Evolutionary conservation across 2,329 filamentous ascomycete species (phyloP), one percentile per base, ranked within the genome.

Genomic region (Nothopassalora personata): DNA sequence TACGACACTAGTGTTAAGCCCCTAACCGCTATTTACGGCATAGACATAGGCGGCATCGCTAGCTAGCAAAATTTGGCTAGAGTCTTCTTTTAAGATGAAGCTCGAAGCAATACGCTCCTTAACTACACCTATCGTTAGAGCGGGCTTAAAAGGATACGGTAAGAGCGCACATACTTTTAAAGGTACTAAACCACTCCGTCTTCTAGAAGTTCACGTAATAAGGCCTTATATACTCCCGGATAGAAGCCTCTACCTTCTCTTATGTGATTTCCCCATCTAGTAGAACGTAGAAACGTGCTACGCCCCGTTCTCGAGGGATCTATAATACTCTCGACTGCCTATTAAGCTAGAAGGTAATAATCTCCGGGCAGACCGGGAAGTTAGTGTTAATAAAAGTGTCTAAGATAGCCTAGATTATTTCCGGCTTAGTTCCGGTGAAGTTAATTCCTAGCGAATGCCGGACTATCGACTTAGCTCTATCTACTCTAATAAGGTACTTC

Each of bases 1-100:
- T 8, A 65, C 68, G 2, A 76, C 62, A 0, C 71, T 74, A 5
- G 63, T 74, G 56, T 76, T 76, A 66, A 75, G 70, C 4, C 75
- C 75, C 50, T 75, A 73, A 0, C 73, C 75, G 4, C 74, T 74
- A 3, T 66, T 66, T 1, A 73, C 72, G n/a, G 69, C 66, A 18
- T 69, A 71, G 27, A 68, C 64, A 58, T 76, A 74, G 6, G 74
- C 73, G 43, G 70, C 60, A 58, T 75, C 72, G 4, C 72, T 72
- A 6, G 67, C 69, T 1, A 74, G 66, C n/a, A 74, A 60, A 28
- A 61, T 57, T 6, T 53, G 56, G 13, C 60, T 49, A 13, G 19
- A 18, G 30, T 56, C 56, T 39, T 54, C 23, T 23, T 58, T 52
- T 7, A 50, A 60, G 27, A 60, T 36, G 46, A 60, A 56, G 13